phyloP scores from a whole-genome alignment of 352 stramenopile species.

The Globisporangium megalacanthum region DNA sequence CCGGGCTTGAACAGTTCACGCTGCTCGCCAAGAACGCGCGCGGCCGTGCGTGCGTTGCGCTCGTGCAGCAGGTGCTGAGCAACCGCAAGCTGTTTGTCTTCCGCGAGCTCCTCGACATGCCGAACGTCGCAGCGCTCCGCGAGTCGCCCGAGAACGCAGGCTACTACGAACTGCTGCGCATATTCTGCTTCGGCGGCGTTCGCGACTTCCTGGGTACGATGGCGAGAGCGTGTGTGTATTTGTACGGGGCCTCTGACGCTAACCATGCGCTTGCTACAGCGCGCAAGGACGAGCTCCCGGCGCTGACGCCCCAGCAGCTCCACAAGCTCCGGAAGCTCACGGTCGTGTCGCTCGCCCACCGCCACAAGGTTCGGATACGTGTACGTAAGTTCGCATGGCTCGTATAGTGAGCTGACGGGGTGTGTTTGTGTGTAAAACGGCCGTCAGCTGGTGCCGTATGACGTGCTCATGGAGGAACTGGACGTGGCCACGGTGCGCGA shows the following conservation, averaged over 20 bases:
- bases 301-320: constrained; percentile 60
- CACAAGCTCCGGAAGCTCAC: constrained; percentile 90
- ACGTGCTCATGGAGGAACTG: constrained; percentile 68
- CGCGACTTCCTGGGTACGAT: constrained; percentile 70
- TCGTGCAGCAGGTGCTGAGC: constrained; percentile 91
- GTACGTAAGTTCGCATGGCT: not conserved
- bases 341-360: constrained; percentile 78
- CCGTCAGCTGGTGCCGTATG: constrained; percentile 75
- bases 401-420: not conserved
- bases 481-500: constrained; percentile 78
- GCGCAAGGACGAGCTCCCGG: constrained; percentile 55
- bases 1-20: constrained; percentile 90
- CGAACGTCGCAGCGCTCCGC: constrained; percentile 82
- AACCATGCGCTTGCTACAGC: constrained; percentile 14
- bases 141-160: constrained; percentile 60
- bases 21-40: constrained; percentile 89
- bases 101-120: constrained; percentile 89
- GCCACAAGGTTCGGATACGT: constrained; percentile 56
- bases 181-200: constrained; percentile 90
- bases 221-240: not conserved
- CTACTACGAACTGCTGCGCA: constrained; percentile 77
- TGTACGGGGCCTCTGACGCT: not conserved
- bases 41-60: constrained; percentile 83
- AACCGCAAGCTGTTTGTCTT: constrained; percentile 94
- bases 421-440: not conserved